These are phyloP conservation scores for Phytophthora sansomeana DNA, from an alignment of 352 stramenopile species.

Conservation along the genomic window DNA sequence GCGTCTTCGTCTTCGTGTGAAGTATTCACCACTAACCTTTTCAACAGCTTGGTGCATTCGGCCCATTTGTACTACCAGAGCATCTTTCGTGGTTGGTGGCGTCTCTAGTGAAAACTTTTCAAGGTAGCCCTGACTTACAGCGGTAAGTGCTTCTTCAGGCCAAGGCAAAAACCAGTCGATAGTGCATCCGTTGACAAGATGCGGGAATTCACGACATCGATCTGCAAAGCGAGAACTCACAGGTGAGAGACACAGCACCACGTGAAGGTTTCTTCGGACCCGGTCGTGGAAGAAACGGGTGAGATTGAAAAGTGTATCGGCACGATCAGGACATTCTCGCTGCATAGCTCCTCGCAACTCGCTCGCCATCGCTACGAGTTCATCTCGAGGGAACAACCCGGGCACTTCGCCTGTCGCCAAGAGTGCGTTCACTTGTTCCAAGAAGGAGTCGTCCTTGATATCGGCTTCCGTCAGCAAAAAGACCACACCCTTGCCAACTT, in stretches of 20 bases:
- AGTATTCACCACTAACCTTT: constrained; percentile 74
- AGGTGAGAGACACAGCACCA: constrained; percentile 90
- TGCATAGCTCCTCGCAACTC: constrained; percentile 80
- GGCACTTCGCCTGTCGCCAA: constrained; percentile 85
- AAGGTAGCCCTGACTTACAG: constrained; percentile 84
- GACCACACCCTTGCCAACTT: constrained; percentile 78
- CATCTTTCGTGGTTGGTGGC: constrained; percentile 55
- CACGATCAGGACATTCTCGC: constrained; percentile 67
- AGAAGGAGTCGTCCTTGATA: constrained; percentile 92
- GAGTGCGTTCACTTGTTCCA: constrained; percentile 91
- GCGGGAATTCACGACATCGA: constrained; percentile 88
- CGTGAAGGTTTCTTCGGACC: constrained; percentile 85
- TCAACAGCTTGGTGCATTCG: constrained; percentile 80
- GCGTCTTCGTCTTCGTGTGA: constrained; percentile 75
- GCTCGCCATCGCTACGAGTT: constrained; percentile 85
- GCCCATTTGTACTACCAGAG: constrained; percentile 77
- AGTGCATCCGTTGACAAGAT: constrained; percentile 87
- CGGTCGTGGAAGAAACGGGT: constrained; percentile 89
- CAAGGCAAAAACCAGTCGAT: constrained; percentile 93
- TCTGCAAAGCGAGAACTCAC: constrained; percentile 83
- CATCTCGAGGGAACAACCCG: constrained; percentile 90
- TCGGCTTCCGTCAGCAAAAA: constrained; percentile 91
- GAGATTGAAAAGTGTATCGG: constrained; percentile 86
- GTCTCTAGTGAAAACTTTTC: constrained; percentile 75
- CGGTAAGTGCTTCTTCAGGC: constrained; percentile 87